phyloP scores from a whole-genome alignment of 257 asterid species.

The Nicotiana benthamiana region DNA sequence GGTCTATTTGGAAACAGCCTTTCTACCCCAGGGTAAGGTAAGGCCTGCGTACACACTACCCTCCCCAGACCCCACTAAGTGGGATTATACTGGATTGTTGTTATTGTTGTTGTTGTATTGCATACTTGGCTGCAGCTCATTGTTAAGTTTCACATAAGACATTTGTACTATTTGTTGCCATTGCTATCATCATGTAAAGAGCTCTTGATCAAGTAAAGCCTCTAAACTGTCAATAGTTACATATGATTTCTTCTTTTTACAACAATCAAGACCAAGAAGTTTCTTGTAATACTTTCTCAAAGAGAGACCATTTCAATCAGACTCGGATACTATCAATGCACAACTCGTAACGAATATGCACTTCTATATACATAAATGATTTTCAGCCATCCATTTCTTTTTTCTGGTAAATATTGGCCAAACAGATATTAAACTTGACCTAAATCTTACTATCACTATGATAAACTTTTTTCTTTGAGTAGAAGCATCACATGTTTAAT shows the following conservation, averaged over 20 bases:
- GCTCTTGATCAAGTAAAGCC: neutral
- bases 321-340: neutral
- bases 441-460: no score
- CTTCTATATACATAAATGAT: neutral
- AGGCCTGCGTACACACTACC: no score
- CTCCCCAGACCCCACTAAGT: no score
- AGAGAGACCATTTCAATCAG: neutral
- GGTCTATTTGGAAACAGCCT: no score
- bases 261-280: neutral
- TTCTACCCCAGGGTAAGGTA: no score
- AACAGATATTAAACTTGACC: neutral
- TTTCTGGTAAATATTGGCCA: neutral
- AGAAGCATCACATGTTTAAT: neutral
- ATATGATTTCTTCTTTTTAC: neutral
- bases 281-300: neutral
- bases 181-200: neutral
- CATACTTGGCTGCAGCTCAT: neutral
- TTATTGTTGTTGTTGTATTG: no score
- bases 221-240: neutral
- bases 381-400: neutral
- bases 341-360: neutral
- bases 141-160: neutral
- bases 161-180: neutral
- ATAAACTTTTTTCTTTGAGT: neutral
- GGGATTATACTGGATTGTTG: no score